Evolutionary conservation across 2,329 filamentous ascomycete species (phyloP), one percentile per base, ranked within the genome.

Genomic region (Colletotrichum magnum): DNA sequence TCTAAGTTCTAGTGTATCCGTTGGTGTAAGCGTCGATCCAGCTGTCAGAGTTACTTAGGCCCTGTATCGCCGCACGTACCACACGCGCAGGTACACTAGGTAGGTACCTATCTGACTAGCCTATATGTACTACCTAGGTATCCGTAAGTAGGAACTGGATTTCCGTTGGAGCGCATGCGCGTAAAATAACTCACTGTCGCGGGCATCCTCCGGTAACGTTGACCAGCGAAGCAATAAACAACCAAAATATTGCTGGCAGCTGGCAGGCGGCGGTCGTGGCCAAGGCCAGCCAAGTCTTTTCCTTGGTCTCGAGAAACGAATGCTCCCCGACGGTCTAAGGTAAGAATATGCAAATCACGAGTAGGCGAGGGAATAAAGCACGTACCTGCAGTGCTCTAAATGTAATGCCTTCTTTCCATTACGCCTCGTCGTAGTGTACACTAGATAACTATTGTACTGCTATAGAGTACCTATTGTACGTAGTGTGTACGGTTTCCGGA

Each of bases 341-440:
- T 66, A 43, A 53, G 61, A 66, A 66, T 56, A 69, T 60, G 41
- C 50, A 56, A 47, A 39, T 52, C 32, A 57, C 32, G 50, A 36
- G 21, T 10, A n/a, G 16, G 41, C 15, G 26, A 57, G 18, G 32
- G 32, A 36, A 36, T 36, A 7, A 36, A 36, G 32, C 10, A 36
- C 32, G 3, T 10, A 36, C 10, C 32, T 12, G 32, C 21, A 24
- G 7, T 12, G 32, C 32, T 12, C 32, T 10, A 1, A 9, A 10
- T 36, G 32, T 36, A 10, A 36, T 36, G 32, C 32, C 10, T 36
- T 36, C 32, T 36, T 36, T 10, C 32, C 32, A 36, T 36, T 6
- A 36, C 10, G 32, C 32, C 32, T 7, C 32, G 28, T 32, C 3
- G 21, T 24, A 24, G 21, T 24, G 21, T 24, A 24, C 21, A 18